Evolutionary conservation across 2,329 filamentous ascomycete species (phyloP).

Genomic region (Botrytis squamosa): DNA sequence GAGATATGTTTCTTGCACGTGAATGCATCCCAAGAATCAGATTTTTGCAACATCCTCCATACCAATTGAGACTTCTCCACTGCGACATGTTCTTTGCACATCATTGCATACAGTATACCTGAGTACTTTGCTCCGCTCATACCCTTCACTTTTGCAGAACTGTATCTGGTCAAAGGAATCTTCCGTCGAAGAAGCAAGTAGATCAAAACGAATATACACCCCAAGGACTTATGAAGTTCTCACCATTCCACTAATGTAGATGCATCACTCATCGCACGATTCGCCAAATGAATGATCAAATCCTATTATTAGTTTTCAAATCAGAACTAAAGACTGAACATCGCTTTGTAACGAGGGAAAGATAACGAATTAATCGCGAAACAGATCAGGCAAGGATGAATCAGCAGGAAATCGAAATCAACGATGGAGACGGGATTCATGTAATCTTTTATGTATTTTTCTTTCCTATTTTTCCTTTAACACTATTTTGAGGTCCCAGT

Average conservation of each 20-base stretch:
- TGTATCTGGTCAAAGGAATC: background rate
- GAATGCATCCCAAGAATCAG: background rate
- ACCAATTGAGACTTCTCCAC: conserved; percentile 6
- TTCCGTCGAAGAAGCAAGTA: conserved; percentile 3
- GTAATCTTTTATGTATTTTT: conserved; percentile 12
- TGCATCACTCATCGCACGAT: background rate
- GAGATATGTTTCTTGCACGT: background rate
- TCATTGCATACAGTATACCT: background rate
- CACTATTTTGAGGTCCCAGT: conserved; percentile 1
- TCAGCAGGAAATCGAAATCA: background rate
- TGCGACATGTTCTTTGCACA: background rate
- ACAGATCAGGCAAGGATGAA: background rate
- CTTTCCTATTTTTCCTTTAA: conserved; percentile 7
- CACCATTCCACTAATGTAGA: background rate
- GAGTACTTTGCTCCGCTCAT: background rate
- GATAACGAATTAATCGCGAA: background rate
- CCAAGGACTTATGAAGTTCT: background rate
- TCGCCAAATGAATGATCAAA: background rate
- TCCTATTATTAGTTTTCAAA: background rate
- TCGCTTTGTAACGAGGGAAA: background rate
- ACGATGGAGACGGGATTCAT: background rate
- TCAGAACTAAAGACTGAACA: background rate
- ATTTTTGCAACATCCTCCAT: background rate
- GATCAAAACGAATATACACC: background rate
- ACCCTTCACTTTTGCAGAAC: conserved; percentile 1